Base-by-base conservation (phyloP, 306 rosid species). In the Rosa rugosa region DNA sequence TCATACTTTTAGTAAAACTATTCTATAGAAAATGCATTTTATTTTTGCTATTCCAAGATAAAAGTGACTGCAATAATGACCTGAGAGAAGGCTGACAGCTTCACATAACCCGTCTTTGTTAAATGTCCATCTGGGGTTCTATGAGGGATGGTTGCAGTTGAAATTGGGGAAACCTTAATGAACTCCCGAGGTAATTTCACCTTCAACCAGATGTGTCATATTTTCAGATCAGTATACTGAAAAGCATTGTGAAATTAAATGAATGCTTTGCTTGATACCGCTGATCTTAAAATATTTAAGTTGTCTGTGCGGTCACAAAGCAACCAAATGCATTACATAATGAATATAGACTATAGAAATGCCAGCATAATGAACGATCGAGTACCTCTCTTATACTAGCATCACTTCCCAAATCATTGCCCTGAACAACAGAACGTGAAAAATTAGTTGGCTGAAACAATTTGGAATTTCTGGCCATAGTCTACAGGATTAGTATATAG, bases 131-230 rank as follows among this genome's bases (percentile, higher is more conserved):
- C 90, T 60, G 84, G 88, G 53, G 91, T 86, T 86, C 79, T 87
- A 74, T 92, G 98, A 84, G 90, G 86, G 78, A 95, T 95, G 59
- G 90, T 86, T 65, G 97, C 88, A 71, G 93, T 91, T 44, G 97
- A 89, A 80, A 95, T 81, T 11, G 99, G 98, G 72, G 99, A 92
- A 78, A 95, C 88, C 85, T 87, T 92, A 64, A 95, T 95, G 82
- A 83, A 81, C 81, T 95, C 98, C 23, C 99, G 86, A 41, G 98
- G 93, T 53, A 95, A 75, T 79, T 92, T 90, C 83, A 95, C 91
- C 98, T 95, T 83, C 88, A 89, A 80, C 27, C 36, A 72, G 77
- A 27, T 23, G 18, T 20, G 51, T 83, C 46, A 77, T 42, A 44
- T 74, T 67, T 71, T 63, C 46, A 47, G 60, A 79, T 80, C 40